Base-by-base conservation (phyloP, 768 basidiomycete species). In the Pleurotus tuoliensis region DNA sequence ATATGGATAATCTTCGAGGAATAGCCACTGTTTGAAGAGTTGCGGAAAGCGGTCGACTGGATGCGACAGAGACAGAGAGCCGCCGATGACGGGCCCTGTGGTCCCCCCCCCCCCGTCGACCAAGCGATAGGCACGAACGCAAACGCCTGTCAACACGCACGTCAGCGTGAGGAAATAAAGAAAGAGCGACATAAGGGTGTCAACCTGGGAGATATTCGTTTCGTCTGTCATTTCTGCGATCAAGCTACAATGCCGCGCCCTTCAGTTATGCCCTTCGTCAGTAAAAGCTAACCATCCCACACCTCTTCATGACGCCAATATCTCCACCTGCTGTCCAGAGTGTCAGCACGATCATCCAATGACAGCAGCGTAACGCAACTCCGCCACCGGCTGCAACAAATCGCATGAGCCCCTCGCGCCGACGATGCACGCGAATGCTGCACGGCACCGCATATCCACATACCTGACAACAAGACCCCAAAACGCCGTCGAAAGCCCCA, bases 151-250 rank as follows among this genome's bases (percentile, higher is more conserved):
- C 27, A 50, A 11, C 16, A 7, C 18, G 15, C 38, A 20, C 18
- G 25, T 47, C 24, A 13, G 25, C 5, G 13, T 18, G 46, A n/a
- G n/a, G n/a, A n/a, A n/a, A 5, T 12, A 12, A n/a, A 41, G 34
- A 8, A 12, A 61, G 46, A 46, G 22, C 4, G n/a, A 16, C 46
- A 25, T 20, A 24, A 20, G 24, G 16, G 3, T 47, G 7, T 37
- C 41, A 13, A 24, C 51, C 51, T 13, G 39, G 11, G 82, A 70
- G n/a, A 82, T 69, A 58, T 83, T 84, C 1, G 78, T 77, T 0
- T 76, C 67, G 58, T 86, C 82, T 1, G 82, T 83, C 30, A 86
- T 77, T 62, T 86, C 84, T 5, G 72, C 76, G 56, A 84, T 69
- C 70, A 81, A 79, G 49, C 69, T 66, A n/a, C n/a, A 67, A 62